phyloP scores from a whole-genome alignment of 805 yeast genomes.

The Debaryomyces prosopidis region DNA sequence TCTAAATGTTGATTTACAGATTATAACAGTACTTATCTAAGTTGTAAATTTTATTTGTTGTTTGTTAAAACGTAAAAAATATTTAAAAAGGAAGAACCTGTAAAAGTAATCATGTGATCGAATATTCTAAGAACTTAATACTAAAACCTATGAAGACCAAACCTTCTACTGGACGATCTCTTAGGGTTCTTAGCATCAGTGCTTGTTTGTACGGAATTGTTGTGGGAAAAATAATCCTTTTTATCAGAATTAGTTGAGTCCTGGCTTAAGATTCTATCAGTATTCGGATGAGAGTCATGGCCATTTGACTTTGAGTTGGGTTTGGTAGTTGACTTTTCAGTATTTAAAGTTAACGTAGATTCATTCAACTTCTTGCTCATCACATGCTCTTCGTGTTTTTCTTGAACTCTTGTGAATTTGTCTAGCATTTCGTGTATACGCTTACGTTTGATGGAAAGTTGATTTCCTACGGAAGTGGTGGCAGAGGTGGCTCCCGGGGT shows the following conservation, averaged over 20 bases:
- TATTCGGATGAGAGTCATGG: not conserved
- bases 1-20: slow-evolving; percentile 1
- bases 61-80: not conserved
- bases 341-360: not conserved
- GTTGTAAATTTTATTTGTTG: slow-evolving; percentile 7
- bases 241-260: not conserved
- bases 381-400: slow-evolving; percentile 23
- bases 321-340: not conserved
- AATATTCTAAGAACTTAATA: not conserved
- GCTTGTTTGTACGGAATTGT: not conserved
- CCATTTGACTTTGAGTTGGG: not conserved
- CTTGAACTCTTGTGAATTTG: slow-evolving; percentile 36
- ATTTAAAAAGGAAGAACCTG: slow-evolving; percentile 5
- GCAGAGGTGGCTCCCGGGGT: slow-evolving; percentile 19
- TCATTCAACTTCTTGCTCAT: slow-evolving; percentile 2
- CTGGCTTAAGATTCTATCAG: not conserved
- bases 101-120: slow-evolving; percentile 5
- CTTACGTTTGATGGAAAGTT: slow-evolving; percentile 37
- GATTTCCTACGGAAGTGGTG: slow-evolving; percentile 19
- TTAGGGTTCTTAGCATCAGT: slow-evolving; percentile 1
- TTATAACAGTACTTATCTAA: slow-evolving; percentile 7
- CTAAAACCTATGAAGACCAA: slow-evolving; percentile 3
- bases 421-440: slow-evolving; percentile 44
- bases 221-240: slow-evolving; percentile 5
- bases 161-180: slow-evolving; percentile 4